Evolutionary conservation across 1,284 basidiomycete species (phyloP).

Genomic region (Leccinum griseonigrum): DNA sequence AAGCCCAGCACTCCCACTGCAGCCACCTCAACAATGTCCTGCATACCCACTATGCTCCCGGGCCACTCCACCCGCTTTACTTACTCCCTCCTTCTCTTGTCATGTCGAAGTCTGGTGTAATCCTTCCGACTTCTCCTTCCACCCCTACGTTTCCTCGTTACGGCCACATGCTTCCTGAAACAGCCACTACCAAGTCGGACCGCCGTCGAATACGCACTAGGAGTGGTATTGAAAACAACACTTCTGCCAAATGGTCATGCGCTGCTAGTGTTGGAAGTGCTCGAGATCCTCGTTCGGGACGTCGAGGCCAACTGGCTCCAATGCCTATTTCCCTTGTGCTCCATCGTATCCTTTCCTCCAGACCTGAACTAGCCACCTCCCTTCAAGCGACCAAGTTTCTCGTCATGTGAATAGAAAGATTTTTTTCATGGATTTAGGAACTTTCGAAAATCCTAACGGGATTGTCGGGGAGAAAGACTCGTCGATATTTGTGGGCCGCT

Average conservation of each 20-base stretch:
- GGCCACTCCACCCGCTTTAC: too few species aligned
- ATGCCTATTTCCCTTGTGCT: constrained; percentile 33
- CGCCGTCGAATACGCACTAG: constrained; percentile 15
- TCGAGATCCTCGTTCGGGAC: constrained; percentile 29
- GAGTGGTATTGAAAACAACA: constrained; percentile 35
- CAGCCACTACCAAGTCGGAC: constrained; percentile 37
- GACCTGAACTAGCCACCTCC: constrained; percentile 7
- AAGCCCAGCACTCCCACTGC: too few species aligned
- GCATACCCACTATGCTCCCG: too few species aligned
- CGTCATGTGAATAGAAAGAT: constrained; percentile 30
- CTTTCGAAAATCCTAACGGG: constrained; percentile 26
- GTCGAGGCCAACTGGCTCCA: constrained; percentile 45
- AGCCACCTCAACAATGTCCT: too few species aligned
- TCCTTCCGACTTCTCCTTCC: too few species aligned
- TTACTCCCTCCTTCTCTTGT: too few species aligned
- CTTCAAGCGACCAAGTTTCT: constrained; percentile 27
- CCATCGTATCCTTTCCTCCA: constrained; percentile 36
- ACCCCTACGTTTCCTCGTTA: too few species aligned
- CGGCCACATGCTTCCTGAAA: too few species aligned
- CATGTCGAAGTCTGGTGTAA: too few species aligned
- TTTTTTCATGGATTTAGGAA: constrained; percentile 37
- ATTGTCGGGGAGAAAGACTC: constrained; percentile 19
- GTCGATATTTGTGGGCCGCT: constrained; percentile 31
- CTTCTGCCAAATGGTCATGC: constrained; percentile 30
- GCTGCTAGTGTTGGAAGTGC: constrained; percentile 31